A percentile compares a stretch with the other conserved stretches of the same genome.
These are phyloP conservation scores for Phalaenopsis hybrid DNA, from an alignment of 116 monocot genomes.

Conservation along the genomic window DNA sequence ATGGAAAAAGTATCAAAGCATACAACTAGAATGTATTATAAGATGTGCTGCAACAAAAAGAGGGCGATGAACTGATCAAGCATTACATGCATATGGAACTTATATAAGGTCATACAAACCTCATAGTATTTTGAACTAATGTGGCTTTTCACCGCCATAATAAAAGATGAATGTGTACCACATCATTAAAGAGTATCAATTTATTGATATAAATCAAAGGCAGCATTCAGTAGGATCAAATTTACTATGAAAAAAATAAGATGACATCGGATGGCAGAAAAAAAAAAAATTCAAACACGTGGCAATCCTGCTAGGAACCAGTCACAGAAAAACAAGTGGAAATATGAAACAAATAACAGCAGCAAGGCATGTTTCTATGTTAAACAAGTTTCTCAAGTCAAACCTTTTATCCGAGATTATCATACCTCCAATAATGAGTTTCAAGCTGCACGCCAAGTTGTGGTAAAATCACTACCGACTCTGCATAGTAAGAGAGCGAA, in stretches of 20 bases:
- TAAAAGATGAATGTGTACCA: no score
- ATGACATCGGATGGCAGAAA: neutral
- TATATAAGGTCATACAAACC: no score
- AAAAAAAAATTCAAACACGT: neutral
- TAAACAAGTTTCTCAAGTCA: neutral
- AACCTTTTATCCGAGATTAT: neutral
- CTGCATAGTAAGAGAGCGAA: slow-evolving; percentile 31
- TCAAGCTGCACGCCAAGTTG: slow-evolving; percentile 76
- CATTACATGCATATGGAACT: no score
- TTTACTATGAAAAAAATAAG: neutral
- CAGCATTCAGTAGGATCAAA: neutral
- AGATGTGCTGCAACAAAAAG: no score
- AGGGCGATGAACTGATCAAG: no score
- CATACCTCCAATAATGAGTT: slow-evolving; percentile 79
- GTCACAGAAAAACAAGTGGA: neutral
- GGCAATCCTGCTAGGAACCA: neutral
- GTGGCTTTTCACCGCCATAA: no score
- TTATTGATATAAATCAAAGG: neutral
- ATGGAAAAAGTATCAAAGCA: no score
- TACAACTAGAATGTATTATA: no score
- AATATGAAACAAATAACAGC: neutral
- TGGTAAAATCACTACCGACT: slow-evolving; percentile 76
- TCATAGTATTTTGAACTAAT: no score
- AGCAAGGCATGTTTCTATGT: neutral
- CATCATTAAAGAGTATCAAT: neutral